A percentile compares a stretch with the other conserved stretches of the same genome.
Evolutionary conservation across 2,329 filamentous ascomycete genomes (phyloP).

Genomic region (Microdochium nivale): DNA sequence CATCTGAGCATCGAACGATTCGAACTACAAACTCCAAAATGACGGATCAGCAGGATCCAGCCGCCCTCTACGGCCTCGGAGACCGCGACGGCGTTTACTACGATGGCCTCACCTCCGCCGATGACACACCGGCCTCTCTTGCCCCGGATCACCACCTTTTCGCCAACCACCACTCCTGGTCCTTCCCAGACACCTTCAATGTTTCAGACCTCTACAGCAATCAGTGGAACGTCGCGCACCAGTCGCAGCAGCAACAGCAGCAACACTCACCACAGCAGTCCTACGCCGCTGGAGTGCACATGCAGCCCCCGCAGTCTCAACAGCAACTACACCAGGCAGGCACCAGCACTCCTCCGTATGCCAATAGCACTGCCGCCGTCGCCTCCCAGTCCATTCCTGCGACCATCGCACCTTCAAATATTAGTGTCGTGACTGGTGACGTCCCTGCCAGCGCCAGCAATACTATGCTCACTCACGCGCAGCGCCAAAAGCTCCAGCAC

Average conservation of each 20-base stretch:
- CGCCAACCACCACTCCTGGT: slow-evolving; percentile 31
- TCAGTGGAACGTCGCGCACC: slow-evolving; percentile 24
- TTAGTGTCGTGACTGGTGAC: slow-evolving; percentile 12
- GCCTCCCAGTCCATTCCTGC: background rate
- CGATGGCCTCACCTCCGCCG: slow-evolving; percentile 4
- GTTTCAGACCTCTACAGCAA: slow-evolving; percentile 20
- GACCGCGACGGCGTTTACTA: slow-evolving; percentile 25
- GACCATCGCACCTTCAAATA: slow-evolving; percentile 16
- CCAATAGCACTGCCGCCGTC: background rate
- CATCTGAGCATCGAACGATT: slow-evolving; percentile 21
- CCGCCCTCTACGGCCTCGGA: slow-evolving; percentile 35
- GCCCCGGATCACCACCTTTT: slow-evolving; percentile 20
- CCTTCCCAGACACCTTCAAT: slow-evolving; percentile 30
- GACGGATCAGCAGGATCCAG: slow-evolving; percentile 24
- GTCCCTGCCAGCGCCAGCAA: slow-evolving; percentile 21
- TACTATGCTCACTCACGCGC: slow-evolving; percentile 43
- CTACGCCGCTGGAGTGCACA: slow-evolving; percentile 7
- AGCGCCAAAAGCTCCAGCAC: slow-evolving; percentile 51
- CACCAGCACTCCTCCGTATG: background rate
- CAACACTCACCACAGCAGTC: slow-evolving; percentile 13
- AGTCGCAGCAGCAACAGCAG: slow-evolving; percentile 15
- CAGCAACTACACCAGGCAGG: background rate
- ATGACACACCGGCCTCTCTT: slow-evolving; percentile 10
- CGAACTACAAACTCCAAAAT: too few species aligned
- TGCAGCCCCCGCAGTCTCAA: slow-evolving; percentile 13